phyloP scores from a whole-genome alignment of 768 basidiomycete genomes.

The Sistotremastrum niveocremeum region DNA sequence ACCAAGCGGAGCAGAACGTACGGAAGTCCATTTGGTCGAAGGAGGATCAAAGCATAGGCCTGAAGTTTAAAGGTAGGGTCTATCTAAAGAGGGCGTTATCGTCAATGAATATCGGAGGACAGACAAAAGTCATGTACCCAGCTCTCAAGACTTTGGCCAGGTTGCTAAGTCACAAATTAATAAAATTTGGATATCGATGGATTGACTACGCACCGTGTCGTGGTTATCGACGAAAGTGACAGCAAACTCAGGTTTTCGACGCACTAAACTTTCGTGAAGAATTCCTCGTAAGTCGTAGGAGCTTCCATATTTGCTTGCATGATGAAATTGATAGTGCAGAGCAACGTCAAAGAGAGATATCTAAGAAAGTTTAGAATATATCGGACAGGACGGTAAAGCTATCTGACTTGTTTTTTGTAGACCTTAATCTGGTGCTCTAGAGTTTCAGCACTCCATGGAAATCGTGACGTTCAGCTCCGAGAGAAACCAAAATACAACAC shows the following conservation, averaged over 20 bases:
- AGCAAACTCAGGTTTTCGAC: conserved; percentile 59
- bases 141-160: conserved; percentile 68
- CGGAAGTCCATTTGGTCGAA: conserved; percentile 62
- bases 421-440: conserved; percentile 46
- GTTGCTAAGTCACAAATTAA: conserved; percentile 26
- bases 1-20: conserved; percentile 23
- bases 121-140: conserved; percentile 39
- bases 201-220: conserved; percentile 45
- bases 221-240: conserved; percentile 89
- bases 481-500: conserved; percentile 9
- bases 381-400: not conserved
- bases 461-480: not conserved
- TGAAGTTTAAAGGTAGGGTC: conserved; percentile 59
- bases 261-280: conserved; percentile 54
- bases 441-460: conserved; percentile 25
- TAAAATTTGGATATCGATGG: not conserved
- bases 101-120: not conserved
- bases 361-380: conserved; percentile 22
- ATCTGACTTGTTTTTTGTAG: conserved; percentile 50
- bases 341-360: conserved; percentile 87
- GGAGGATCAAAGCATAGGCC: conserved; percentile 68
- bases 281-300: conserved; percentile 68
- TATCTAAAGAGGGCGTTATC: conserved; percentile 31
- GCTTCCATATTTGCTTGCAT: conserved; percentile 54
- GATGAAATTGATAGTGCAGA: conserved; percentile 70